Evolutionary conservation across 164 flowering plant species (phyloP).

Genomic region (Aristolochia californica): DNA sequence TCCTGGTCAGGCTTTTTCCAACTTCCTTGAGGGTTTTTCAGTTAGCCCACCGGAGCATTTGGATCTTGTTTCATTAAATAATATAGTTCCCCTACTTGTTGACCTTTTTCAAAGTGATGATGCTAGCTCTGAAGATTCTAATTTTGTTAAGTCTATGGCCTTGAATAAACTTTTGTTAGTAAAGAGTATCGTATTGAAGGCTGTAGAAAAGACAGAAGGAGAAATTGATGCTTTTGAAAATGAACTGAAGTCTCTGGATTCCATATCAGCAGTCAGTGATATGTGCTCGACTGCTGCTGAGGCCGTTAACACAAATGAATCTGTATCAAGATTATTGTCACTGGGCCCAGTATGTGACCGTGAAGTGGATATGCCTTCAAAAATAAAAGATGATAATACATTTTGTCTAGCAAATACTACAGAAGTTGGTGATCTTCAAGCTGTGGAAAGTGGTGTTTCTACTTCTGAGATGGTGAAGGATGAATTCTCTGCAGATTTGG

Average conservation of each 20-base stretch:
- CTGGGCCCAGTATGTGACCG: conserved; percentile 4
- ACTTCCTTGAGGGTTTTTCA: conserved; percentile 29
- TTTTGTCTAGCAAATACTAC: conserved; percentile 67
- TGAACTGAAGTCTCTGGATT: conserved; percentile 49
- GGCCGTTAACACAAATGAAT: conserved; percentile 3
- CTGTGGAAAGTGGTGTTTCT: conserved; percentile 12
- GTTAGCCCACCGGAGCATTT: conserved; percentile 35
- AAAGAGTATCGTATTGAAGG: conserved; percentile 56
- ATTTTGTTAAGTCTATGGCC: conserved; percentile 40
- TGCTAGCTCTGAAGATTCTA: conserved; percentile 36
- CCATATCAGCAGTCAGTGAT: conserved; percentile 16
- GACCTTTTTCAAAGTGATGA: conserved; percentile 56
- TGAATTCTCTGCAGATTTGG: conserved; percentile 10
- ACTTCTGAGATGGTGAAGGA: conserved; percentile 10
- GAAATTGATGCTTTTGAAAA: conserved; percentile 80
- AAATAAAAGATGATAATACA: conserved; percentile 34
- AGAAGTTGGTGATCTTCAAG: too few species aligned
- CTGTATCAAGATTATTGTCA: too few species aligned
- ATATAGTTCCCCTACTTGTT: conserved; percentile 33
- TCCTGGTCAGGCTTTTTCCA: conserved; percentile 30
- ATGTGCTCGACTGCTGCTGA: conserved; percentile 22
- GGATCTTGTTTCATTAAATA: conserved; percentile 31
- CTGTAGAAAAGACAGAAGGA: conserved; percentile 64
- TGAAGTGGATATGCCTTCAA: conserved; percentile 11
- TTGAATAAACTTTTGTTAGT: conserved; percentile 44